Conservation (phyloP, 2,329 filamentous ascomycete genomes). For the Macrophomina phaseolina region DNA sequence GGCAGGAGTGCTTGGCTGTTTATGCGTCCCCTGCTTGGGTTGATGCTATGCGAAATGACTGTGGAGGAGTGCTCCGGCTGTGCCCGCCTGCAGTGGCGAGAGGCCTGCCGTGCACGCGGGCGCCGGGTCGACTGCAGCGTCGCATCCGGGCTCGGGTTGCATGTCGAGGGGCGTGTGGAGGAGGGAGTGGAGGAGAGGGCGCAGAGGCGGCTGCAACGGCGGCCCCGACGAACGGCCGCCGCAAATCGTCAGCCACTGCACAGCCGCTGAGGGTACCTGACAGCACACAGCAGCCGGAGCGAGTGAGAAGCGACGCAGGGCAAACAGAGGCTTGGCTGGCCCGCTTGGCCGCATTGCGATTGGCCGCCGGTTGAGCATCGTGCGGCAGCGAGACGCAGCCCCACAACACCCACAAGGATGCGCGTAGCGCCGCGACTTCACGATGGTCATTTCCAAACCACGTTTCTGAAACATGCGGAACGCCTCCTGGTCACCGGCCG, state of each 20-base stretch:
- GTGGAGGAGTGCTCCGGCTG: neutral
- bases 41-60: slow-evolving; percentile 13
- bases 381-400: slow-evolving; percentile 13
- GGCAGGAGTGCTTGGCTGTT: slow-evolving; percentile 3
- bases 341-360: slow-evolving; percentile 1
- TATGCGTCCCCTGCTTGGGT: slow-evolving; percentile 2
- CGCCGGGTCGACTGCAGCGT: slow-evolving; percentile 4
- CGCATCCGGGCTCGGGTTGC: slow-evolving; percentile 4
- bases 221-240: slow-evolving; percentile 5
- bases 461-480: slow-evolving; percentile 23
- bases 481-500: slow-evolving; percentile 13
- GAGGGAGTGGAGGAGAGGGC: slow-evolving; percentile 1
- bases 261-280: neutral
- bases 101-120: neutral
- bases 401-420: slow-evolving; percentile 11
- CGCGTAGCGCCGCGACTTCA: slow-evolving; percentile 22
- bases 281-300: slow-evolving; percentile 13
- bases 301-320: slow-evolving; percentile 19
- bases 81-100: neutral
- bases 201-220: neutral
- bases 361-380: slow-evolving; percentile 1
- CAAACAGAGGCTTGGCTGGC: neutral
- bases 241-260: slow-evolving; percentile 14
- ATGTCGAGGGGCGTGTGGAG: neutral
- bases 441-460: slow-evolving; percentile 19